Evolutionary conservation across 345 rosid genomes (phyloP).

Genomic region (Citrus maxima): DNA sequence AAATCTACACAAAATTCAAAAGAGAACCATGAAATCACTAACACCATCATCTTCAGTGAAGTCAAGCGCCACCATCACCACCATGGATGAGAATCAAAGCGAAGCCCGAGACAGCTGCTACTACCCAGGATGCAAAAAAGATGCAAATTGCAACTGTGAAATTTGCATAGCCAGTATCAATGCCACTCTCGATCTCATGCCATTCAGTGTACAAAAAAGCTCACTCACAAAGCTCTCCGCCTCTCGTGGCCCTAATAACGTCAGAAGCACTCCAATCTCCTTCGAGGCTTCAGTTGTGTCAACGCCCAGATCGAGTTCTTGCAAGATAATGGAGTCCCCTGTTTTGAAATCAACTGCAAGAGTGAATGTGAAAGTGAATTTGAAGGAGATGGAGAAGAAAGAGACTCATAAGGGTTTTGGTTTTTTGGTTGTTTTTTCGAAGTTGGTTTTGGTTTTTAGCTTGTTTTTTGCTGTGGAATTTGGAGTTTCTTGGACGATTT

Average conservation of each 20-base stretch:
- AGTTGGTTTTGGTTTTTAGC: slow-evolving; percentile 33
- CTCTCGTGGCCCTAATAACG: slow-evolving; percentile 22
- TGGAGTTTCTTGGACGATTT: slow-evolving; percentile 40
- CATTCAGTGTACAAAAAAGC: slow-evolving; percentile 61
- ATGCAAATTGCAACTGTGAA: slow-evolving; percentile 77
- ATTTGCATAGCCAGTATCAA: slow-evolving; percentile 84
- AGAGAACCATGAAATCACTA: slow-evolving; percentile 37
- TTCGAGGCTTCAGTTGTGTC: slow-evolving; percentile 44
- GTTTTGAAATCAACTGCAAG: slow-evolving; percentile 41
- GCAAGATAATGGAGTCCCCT: slow-evolving; percentile 33
- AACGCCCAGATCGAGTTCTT: slow-evolving; percentile 51
- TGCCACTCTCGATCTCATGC: slow-evolving; percentile 88
- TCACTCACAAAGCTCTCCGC: slow-evolving; percentile 62
- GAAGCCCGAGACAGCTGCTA: slow-evolving; percentile 60
- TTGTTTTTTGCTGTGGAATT: slow-evolving; percentile 38
- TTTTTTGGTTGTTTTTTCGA: slow-evolving; percentile 12
- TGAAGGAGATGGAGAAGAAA: slow-evolving; percentile 24
- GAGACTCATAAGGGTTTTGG: not conserved
- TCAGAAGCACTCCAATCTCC: slow-evolving; percentile 45
- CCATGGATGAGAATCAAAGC: slow-evolving; percentile 28
- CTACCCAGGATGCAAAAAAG: slow-evolving; percentile 84
- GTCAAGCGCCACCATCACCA: slow-evolving; percentile 25
- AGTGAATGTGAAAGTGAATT: not conserved
- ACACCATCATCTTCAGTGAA: slow-evolving; percentile 33
- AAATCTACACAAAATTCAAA: not conserved